Conservation (phyloP, 1,284 basidiomycete genomes). For the Fomitopsis pinicola region DNA sequence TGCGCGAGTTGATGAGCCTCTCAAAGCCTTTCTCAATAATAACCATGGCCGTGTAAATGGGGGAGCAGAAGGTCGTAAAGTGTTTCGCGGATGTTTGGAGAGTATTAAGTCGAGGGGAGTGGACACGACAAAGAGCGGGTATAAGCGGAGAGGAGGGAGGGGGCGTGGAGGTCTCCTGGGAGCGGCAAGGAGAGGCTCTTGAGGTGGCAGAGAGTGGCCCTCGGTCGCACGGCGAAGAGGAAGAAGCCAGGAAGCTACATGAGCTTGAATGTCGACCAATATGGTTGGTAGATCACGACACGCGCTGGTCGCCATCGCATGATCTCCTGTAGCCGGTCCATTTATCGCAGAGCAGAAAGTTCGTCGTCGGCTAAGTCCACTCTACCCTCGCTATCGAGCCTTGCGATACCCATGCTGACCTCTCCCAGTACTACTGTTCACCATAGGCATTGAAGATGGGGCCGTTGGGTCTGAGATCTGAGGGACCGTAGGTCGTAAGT, state of each 20-base stretch:
- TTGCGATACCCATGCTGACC: too few relatives aligned
- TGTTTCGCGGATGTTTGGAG: neutral
- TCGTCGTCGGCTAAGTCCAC: too few relatives aligned
- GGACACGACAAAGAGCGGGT: neutral
- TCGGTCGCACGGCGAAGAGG: neutral
- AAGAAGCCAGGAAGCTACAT: neutral
- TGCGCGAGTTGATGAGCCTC: neutral
- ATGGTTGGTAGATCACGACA: neutral
- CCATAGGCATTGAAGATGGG: too few relatives aligned
- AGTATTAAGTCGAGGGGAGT: neutral
- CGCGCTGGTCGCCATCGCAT: neutral
- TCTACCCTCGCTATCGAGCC: too few relatives aligned
- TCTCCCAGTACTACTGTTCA: too few relatives aligned
- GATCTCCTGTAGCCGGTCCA: neutral
- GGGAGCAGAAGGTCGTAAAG: neutral
- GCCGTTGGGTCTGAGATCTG: too few relatives aligned
- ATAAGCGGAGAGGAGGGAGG: neutral
- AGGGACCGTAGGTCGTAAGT: too few relatives aligned
- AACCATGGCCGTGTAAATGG: neutral
- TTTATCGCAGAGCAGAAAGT: neutral
- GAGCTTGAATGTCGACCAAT: neutral
- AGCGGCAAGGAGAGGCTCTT: neutral
- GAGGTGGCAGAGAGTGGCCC: neutral
- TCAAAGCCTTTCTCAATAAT: neutral
- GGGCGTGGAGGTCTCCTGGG: neutral